Conservation (phyloP, 768 basidiomycete species). For the Coprinopsis marcescibilis region DNA sequence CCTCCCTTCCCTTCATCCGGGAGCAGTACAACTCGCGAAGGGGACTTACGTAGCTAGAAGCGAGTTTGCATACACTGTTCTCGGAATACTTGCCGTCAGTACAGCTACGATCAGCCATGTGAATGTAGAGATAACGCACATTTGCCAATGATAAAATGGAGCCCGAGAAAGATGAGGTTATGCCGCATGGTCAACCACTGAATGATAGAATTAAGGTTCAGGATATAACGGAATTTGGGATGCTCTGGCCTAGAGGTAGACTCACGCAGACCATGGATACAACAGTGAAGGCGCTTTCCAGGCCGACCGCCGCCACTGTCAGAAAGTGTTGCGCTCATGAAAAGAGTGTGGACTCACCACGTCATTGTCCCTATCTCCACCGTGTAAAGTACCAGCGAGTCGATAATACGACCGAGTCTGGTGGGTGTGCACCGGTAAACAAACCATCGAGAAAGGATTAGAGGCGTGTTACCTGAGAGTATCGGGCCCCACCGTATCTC, state of each 20-base stretch:
- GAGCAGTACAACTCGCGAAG: neutral
- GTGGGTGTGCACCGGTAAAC: neutral
- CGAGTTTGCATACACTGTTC: constrained; percentile 43
- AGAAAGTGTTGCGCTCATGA: neutral
- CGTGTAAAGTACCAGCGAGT: constrained; percentile 42
- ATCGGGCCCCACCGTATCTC: constrained; percentile 28
- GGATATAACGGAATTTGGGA: neutral
- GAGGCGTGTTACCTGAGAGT: constrained; percentile 29
- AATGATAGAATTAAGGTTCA: neutral
- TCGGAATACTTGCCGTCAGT: neutral
- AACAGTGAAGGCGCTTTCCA: constrained; percentile 35
- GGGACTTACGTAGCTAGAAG: constrained; percentile 30
- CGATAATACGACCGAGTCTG: constrained; percentile 44
- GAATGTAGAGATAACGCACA: constrained; percentile 22
- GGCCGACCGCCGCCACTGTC: no score
- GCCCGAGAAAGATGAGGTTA: constrained; percentile 42
- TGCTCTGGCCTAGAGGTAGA: constrained; percentile 1
- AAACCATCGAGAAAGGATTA: neutral
- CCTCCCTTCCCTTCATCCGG: no score
- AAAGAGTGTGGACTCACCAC: constrained; percentile 25
- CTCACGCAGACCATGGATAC: constrained; percentile 49
- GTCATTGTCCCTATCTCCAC: constrained; percentile 52
- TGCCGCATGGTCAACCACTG: constrained; percentile 42
- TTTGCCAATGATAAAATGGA: constrained; percentile 45
- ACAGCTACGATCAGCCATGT: neutral